These are phyloP conservation scores for Phoenix roebelenii DNA, from an alignment of 176 grass and related monocot species.

Conservation along the genomic window DNA sequence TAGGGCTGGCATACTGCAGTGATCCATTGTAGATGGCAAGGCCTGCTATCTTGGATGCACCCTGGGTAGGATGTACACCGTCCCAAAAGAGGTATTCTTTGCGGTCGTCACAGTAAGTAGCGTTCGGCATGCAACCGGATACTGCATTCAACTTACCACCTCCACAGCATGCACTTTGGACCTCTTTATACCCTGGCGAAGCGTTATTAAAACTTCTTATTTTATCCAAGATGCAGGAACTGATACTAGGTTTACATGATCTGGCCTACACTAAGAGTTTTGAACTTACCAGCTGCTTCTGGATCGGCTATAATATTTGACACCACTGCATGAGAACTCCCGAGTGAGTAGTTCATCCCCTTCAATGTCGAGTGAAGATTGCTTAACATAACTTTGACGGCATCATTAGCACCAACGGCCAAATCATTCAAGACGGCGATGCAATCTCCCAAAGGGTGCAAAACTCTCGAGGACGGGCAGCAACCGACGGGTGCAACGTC, in stretches of 20 bases:
- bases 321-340: conserved; percentile 40
- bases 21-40: conserved; percentile 33
- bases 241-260: neutral
- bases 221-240: neutral
- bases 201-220: neutral
- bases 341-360: conserved; percentile 52
- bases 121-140: conserved; percentile 32
- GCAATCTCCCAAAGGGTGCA: conserved; percentile 30
- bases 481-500: conserved; percentile 47
- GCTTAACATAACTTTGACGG: conserved; percentile 23
- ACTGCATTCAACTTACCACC: conserved; percentile 48
- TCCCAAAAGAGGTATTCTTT: conserved; percentile 53
- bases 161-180: conserved; percentile 60
- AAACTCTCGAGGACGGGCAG: conserved; percentile 27
- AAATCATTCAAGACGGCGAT: conserved; percentile 36
- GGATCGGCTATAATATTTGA: conserved; percentile 34
- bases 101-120: conserved; percentile 43
- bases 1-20: conserved; percentile 32
- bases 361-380: conserved; percentile 39
- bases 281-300: conserved; percentile 20
- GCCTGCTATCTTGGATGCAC: conserved; percentile 30
- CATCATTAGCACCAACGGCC: conserved; percentile 41
- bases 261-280: no score
- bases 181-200: conserved; percentile 35
- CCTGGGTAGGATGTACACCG: conserved; percentile 43